Conservation (phyloP, 2,329 filamentous ascomycete genomes). For the Paraconiothyrium brasiliense region DNA sequence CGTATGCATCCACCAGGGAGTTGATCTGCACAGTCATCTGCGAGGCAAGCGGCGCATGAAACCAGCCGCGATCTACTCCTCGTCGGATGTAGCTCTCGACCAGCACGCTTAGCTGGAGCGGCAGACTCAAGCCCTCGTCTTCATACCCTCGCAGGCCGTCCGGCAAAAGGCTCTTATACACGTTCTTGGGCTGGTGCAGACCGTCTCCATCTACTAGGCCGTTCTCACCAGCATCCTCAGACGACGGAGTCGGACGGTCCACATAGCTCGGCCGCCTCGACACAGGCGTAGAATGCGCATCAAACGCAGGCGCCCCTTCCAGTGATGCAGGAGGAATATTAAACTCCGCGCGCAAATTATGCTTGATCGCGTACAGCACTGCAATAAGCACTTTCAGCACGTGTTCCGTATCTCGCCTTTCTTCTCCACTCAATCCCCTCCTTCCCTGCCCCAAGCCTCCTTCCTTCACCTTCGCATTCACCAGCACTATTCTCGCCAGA, state of each 20-base stretch:
- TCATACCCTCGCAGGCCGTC: constrained; percentile 62
- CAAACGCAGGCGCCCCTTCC: constrained; percentile 27
- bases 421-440: constrained; percentile 39
- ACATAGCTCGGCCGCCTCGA: constrained; percentile 40
- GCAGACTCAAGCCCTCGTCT: constrained; percentile 66
- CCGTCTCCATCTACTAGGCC: constrained; percentile 25
- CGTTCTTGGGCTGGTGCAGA: constrained; percentile 44
- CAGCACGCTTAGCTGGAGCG: constrained; percentile 68
- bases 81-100: constrained; percentile 69
- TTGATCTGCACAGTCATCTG: constrained; percentile 68
- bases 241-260: constrained; percentile 29
- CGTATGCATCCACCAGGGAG: constrained; percentile 65
- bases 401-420: constrained; percentile 67
- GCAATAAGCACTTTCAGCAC: constrained; percentile 68
- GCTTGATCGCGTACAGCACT: constrained; percentile 70
- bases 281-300: constrained; percentile 28
- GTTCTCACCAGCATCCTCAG: constrained; percentile 35
- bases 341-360: constrained; percentile 71
- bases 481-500: constrained; percentile 65
- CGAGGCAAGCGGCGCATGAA: constrained; percentile 66
- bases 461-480: constrained; percentile 51
- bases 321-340: constrained; percentile 52
- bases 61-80: constrained; percentile 65
- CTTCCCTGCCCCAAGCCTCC: constrained; percentile 22
- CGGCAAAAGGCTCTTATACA: constrained; percentile 63